Percentiles rank a stretch among this genome's conserved stretches.
Conservation (phyloP, 345 rosid genomes). For the Salix viminalis region DNA sequence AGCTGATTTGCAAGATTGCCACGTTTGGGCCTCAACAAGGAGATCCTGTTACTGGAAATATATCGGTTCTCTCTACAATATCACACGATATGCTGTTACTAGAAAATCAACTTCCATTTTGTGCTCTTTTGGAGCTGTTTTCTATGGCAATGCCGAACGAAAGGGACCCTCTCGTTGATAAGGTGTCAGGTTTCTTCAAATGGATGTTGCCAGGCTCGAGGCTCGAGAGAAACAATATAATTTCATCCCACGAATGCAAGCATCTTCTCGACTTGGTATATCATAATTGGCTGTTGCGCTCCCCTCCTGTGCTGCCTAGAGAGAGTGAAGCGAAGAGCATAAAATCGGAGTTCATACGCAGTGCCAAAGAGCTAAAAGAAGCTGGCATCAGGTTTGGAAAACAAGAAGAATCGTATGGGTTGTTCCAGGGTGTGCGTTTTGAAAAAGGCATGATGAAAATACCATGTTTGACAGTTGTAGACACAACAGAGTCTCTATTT, state of each 20-base stretch:
- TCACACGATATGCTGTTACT: neutral
- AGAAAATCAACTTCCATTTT: constrained; percentile 22
- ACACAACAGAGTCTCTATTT: constrained; percentile 2
- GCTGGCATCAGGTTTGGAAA: constrained; percentile 16
- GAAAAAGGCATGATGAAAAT: constrained; percentile 16
- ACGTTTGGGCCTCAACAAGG: no score
- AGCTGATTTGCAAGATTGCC: neutral
- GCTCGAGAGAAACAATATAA: neutral
- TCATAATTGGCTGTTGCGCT: neutral
- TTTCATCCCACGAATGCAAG: neutral
- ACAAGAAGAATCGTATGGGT: neutral
- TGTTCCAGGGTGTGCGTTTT: constrained; percentile 5
- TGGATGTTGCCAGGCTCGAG: neutral
- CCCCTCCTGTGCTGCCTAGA: no score
- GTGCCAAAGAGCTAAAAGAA: constrained; percentile 21
- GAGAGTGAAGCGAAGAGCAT: neutral
- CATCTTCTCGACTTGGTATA: constrained; percentile 11
- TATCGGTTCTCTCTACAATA: neutral
- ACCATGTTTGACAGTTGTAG: neutral
- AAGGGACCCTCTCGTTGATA: fast-evolving
- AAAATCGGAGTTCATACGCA: neutral
- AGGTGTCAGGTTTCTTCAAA: fast-evolving
- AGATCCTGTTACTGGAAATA: no score
- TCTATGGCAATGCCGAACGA: neutral
- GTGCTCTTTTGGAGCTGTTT: neutral